These are phyloP conservation scores for Globisporangium recalcitrans DNA, from an alignment of 352 stramenopile species.

Conservation along the genomic window DNA sequence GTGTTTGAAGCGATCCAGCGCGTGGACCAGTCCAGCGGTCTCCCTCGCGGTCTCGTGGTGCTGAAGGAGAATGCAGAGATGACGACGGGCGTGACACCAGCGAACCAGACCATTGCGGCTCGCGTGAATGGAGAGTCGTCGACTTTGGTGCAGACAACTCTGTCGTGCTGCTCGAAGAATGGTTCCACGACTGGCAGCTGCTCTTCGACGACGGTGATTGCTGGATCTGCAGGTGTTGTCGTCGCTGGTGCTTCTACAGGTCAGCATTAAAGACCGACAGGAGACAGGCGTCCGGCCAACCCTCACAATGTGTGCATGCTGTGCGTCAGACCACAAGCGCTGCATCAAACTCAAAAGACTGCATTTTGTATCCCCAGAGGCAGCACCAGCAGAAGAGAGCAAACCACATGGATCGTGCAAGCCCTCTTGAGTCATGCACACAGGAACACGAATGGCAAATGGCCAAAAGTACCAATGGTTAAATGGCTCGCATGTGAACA, in stretches of 20 bases:
- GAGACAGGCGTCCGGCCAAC: not conserved
- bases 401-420: too few relatives aligned
- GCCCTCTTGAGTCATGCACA: too few relatives aligned
- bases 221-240: not conserved
- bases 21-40: slow-evolving; percentile 38
- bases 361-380: too few relatives aligned
- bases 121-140: not conserved
- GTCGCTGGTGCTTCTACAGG: not conserved
- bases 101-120: not conserved
- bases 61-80: slow-evolving; percentile 10
- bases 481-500: too few relatives aligned
- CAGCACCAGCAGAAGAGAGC: too few relatives aligned
- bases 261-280: not conserved
- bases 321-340: too few relatives aligned
- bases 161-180: not conserved
- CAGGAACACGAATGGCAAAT: too few relatives aligned
- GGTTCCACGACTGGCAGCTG: not conserved
- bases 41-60: slow-evolving; percentile 20
- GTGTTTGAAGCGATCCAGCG: slow-evolving; percentile 50
- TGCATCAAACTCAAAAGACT: too few relatives aligned
- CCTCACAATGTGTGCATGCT: too few relatives aligned
- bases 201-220: not conserved
- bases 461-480: too few relatives aligned
- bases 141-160: not conserved
- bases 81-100: not conserved